Percentiles rank a stretch among this genome's conserved stretches.
Evolutionary conservation across 108 stramenopile species (phyloP).

Genomic region (Licmophora abbreviata): DNA sequence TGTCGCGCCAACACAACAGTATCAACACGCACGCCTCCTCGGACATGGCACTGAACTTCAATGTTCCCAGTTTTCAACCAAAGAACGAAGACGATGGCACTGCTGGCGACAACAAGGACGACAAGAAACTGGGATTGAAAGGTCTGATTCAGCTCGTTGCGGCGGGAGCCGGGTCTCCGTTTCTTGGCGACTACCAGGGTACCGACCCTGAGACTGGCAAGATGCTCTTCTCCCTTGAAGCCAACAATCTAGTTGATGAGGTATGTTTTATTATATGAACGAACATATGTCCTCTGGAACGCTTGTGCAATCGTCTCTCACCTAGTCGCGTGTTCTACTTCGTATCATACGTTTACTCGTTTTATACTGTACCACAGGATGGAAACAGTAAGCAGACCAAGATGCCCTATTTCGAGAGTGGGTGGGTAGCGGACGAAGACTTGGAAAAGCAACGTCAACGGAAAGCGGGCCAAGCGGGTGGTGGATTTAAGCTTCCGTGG

Average conservation of each 20-base stretch:
- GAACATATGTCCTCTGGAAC: too few relatives aligned
- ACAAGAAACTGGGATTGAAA: too few relatives aligned
- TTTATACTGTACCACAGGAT: constrained; percentile 7
- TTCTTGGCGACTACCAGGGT: constrained; percentile 76
- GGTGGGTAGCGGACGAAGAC: constrained; percentile 78
- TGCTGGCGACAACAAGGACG: too few relatives aligned
- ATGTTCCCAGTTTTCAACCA: too few relatives aligned
- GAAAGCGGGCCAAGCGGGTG: constrained; percentile 13
- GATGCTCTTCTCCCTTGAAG: constrained; percentile 79
- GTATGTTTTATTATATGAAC: too few relatives aligned
- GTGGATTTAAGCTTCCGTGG: constrained; percentile 56
- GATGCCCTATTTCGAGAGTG: constrained; percentile 84
- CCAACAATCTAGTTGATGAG: constrained; percentile 82
- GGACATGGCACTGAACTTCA: too few relatives aligned
- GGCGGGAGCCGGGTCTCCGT: constrained; percentile 74
- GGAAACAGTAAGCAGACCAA: constrained; percentile 78
- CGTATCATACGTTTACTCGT: too few relatives aligned
- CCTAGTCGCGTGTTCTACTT: constrained; percentile 1
- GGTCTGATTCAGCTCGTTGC: constrained; percentile 71
- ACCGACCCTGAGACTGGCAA: constrained; percentile 80
- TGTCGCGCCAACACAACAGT: too few relatives aligned
- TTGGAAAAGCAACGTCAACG: constrained; percentile 29
- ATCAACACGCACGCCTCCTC: too few relatives aligned
- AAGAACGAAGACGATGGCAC: too few relatives aligned
- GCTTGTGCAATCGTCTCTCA: constrained; percentile 1